Evolutionary conservation across 192 early-diverging fungal species (phyloP).

Genomic region (Coemansia sp.): DNA sequence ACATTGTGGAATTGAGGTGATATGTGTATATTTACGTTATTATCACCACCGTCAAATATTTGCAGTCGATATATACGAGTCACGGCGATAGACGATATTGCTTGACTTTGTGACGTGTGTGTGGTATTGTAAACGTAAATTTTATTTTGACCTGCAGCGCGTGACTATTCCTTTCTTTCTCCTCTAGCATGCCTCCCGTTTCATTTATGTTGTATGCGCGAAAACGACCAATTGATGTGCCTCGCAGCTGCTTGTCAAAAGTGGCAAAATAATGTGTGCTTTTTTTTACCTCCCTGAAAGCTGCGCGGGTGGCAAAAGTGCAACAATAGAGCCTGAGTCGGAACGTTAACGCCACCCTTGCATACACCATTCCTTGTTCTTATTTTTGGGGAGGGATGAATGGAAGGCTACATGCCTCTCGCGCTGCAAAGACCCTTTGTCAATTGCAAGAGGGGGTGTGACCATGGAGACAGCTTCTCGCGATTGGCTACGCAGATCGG

Average conservation of each 20-base stretch:
- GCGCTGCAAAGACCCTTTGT: background rate
- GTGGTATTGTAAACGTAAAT: too few relatives aligned
- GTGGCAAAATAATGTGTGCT: background rate
- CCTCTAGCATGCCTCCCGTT: background rate
- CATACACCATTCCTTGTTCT: background rate
- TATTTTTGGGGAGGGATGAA: background rate
- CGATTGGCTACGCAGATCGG: slow-evolving; percentile 6
- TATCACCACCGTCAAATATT: background rate
- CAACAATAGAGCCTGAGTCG: background rate
- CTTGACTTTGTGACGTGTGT: background rate
- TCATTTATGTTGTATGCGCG: background rate
- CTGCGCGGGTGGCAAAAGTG: background rate
- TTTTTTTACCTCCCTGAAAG: background rate
- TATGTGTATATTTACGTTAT: background rate
- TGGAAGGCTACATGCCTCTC: background rate
- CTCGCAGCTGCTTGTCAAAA: background rate
- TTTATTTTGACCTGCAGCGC: background rate
- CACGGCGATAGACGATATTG: background rate
- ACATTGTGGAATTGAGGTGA: background rate
- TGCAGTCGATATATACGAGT: background rate
- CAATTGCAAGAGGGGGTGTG: background rate
- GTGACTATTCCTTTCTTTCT: background rate
- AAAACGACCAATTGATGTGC: background rate
- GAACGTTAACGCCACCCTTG: background rate
- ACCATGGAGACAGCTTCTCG: background rate